A percentile compares a stretch with the other conserved stretches of the same genome.
phyloP scores from a whole-genome alignment of 2,329 filamentous ascomycete species.

The Proliferodiscus dingleyae region DNA sequence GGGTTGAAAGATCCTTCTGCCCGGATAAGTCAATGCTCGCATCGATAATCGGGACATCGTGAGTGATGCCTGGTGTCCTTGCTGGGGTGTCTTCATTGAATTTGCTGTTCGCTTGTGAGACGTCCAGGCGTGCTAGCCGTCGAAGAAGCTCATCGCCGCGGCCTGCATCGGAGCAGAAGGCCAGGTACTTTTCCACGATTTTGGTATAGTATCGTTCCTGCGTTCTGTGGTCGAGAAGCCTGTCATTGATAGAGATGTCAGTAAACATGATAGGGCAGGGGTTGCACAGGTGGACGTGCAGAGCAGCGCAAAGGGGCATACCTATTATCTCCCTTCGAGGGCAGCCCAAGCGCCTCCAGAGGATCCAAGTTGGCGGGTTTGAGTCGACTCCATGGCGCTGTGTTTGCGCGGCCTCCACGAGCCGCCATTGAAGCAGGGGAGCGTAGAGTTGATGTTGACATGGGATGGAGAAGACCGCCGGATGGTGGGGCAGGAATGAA shows the following conservation, averaged over 20 bases:
- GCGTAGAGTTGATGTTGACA: conserved; percentile 2
- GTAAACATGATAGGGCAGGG: conserved; percentile 8
- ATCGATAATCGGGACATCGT: conserved; percentile 7
- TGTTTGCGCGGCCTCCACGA: conserved; percentile 35
- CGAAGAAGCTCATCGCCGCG: conserved; percentile 68
- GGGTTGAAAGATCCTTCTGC: conserved; percentile 60
- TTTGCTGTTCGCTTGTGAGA: conserved; percentile 19
- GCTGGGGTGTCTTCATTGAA: conserved; percentile 21
- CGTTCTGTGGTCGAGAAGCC: conserved; percentile 66
- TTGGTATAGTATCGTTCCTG: conserved; percentile 84
- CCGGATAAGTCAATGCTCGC: conserved; percentile 15
- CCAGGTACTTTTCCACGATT: conserved; percentile 84
- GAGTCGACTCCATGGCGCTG: conserved; percentile 63
- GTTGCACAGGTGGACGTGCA: background rate
- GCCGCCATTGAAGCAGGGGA: conserved; percentile 22
- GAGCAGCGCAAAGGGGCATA: conserved; percentile 31
- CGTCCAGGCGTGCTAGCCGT: conserved; percentile 59
- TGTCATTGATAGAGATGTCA: conserved; percentile 30
- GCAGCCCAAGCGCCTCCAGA: conserved; percentile 75
- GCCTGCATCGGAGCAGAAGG: conserved; percentile 73
- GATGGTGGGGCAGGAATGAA: no score
- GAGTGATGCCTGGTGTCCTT: conserved; percentile 8
- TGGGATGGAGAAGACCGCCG: no score
- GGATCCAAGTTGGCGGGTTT: conserved; percentile 72
- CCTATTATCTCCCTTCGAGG: conserved; percentile 88